These are phyloP conservation scores for Neonectria neomacrospora DNA, from an alignment of 2,329 filamentous ascomycete genomes.

Conservation along the genomic window DNA sequence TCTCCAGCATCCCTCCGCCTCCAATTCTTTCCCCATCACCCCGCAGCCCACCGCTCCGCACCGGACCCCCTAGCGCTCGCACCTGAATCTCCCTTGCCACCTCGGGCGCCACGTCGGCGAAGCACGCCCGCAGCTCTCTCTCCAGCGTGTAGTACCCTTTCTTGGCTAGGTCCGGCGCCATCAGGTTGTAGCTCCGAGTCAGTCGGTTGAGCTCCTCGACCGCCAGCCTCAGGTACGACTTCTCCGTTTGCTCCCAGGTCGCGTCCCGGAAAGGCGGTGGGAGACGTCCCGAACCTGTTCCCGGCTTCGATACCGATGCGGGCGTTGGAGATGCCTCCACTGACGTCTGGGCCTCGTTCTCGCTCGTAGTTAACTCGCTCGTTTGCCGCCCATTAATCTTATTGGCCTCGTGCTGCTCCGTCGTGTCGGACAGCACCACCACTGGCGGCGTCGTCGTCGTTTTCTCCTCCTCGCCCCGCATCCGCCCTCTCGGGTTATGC, in stretches of 20 bases:
- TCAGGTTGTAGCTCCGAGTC: conserved; percentile 90
- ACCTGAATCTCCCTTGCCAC: conserved; percentile 78
- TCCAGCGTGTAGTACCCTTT: conserved; percentile 91
- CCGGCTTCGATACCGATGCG: conserved; percentile 6
- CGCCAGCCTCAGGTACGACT: conserved; percentile 78
- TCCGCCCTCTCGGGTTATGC: conserved; percentile 65
- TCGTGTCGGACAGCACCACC: conserved; percentile 57
- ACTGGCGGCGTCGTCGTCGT: conserved; percentile 60
- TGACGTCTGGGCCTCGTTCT: neutral
- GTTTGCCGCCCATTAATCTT: conserved; percentile 42
- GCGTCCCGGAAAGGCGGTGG: conserved; percentile 79
- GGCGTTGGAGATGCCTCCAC: conserved; percentile 6
- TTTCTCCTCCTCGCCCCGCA: conserved; percentile 56
- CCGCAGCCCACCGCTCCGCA: conserved; percentile 49
- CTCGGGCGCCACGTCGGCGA: conserved; percentile 83
- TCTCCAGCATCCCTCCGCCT: conserved; percentile 68
- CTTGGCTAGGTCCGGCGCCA: conserved; percentile 91
- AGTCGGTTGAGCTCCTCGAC: conserved; percentile 82
- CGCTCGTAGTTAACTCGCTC: neutral
- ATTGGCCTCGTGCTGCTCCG: conserved; percentile 43
- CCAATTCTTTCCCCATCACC: conserved; percentile 43
- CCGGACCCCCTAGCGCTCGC: conserved; percentile 62
- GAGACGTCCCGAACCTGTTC: conserved; percentile 5
- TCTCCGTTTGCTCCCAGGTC: conserved; percentile 78
- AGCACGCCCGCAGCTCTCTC: conserved; percentile 84